These are phyloP conservation scores for Stachybotrys chartarum DNA, from an alignment of 2,329 filamentous ascomycete species.

Conservation along the genomic window DNA sequence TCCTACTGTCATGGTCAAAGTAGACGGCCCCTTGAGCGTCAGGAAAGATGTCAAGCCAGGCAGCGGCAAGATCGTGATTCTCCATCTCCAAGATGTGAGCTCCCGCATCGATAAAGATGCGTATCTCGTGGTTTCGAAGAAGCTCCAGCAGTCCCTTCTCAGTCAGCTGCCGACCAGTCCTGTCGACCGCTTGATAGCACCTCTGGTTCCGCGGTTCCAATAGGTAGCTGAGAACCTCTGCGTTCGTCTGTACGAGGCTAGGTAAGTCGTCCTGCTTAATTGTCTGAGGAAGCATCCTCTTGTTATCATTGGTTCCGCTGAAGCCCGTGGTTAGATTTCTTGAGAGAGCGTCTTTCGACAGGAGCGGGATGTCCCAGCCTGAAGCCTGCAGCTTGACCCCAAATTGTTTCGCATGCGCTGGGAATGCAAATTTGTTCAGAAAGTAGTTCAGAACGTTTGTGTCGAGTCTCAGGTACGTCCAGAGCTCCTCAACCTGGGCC, in stretches of 20 bases:
- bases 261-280: constrained; percentile 55
- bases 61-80: constrained; percentile 39
- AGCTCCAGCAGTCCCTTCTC: constrained; percentile 35
- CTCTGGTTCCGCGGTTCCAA: constrained; percentile 41
- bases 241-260: constrained; percentile 51
- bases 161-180: constrained; percentile 28
- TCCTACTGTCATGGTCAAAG: constrained; percentile 31
- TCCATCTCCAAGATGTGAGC: constrained; percentile 57
- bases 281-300: constrained; percentile 50
- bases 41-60: constrained; percentile 41
- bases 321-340: constrained; percentile 54
- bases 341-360: neutral
- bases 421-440: constrained; percentile 58
- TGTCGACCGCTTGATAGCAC: constrained; percentile 28
- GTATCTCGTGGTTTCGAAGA: constrained; percentile 35
- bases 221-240: constrained; percentile 53
- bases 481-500: constrained; percentile 41
- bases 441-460: constrained; percentile 48
- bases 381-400: constrained; percentile 55
- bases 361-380: constrained; percentile 60
- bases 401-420: constrained; percentile 58
- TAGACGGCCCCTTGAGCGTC: constrained; percentile 44
- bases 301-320: constrained; percentile 64
- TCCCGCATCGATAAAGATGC: constrained; percentile 56
- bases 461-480: constrained; percentile 38